A percentile compares a stretch with the other conserved stretches of the same genome.
These are phyloP conservation scores for Teunomyces cretensis DNA, from an alignment of 805 yeast genomes.

Conservation along the genomic window DNA sequence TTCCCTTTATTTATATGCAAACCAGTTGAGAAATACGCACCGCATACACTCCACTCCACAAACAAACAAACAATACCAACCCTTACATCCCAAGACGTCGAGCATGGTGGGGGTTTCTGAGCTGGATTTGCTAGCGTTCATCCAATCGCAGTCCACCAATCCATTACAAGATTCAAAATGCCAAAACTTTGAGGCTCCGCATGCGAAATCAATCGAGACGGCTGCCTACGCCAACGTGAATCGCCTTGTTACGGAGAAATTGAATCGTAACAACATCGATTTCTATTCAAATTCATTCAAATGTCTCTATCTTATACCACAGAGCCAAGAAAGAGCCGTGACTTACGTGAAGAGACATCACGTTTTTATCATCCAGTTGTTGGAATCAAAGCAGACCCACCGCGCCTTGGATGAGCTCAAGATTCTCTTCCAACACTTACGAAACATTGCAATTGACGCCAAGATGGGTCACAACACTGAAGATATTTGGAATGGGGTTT, in stretches of 20 bases:
- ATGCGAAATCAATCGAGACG: conserved; percentile 9
- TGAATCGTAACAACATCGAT: conserved; percentile 4
- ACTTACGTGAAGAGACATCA: conserved; percentile 26
- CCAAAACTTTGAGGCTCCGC: conserved; percentile 10
- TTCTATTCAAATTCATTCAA: conserved; percentile 15
- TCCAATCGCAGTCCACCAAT: conserved; percentile 3
- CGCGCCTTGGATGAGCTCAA: conserved; percentile 12
- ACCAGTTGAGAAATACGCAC: not conserved
- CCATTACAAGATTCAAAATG: conserved; percentile 11
- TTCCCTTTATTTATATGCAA: not conserved
- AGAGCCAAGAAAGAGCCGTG: conserved; percentile 5
- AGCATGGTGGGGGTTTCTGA: conserved; percentile 3
- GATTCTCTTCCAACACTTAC: conserved; percentile 9
- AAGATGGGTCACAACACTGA: not conserved
- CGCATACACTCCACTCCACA: conserved; percentile 3
- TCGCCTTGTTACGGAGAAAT: not conserved
- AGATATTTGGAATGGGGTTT: conserved; percentile 10
- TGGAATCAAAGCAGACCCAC: conserved; percentile 15
- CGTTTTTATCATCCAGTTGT: conserved; percentile 22
- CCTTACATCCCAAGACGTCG: not conserved
- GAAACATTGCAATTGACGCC: conserved; percentile 9
- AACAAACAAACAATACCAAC: conserved; percentile 1
- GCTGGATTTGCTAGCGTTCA: conserved; percentile 8
- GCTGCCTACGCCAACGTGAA: conserved; percentile 8
- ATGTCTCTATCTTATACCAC: conserved; percentile 15